These are phyloP conservation scores for Dothistroma pini DNA, from an alignment of 2,329 filamentous ascomycete genomes.

Conservation along the genomic window DNA sequence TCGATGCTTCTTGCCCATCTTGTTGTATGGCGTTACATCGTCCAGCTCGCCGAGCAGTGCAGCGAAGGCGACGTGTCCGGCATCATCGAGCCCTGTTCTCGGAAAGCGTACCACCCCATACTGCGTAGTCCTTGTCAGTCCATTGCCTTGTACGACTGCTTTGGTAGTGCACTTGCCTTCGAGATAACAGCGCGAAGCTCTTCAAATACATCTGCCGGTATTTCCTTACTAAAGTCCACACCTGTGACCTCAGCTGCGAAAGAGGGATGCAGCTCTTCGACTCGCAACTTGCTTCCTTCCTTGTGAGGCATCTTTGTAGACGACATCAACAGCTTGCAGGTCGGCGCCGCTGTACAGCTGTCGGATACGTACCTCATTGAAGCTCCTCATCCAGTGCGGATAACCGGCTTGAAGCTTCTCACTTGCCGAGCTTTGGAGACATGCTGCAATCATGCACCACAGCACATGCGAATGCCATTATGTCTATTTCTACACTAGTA, in stretches of 20 bases:
- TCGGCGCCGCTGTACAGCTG: not conserved
- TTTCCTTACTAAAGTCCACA: constrained; percentile 16
- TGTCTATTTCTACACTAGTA: not conserved
- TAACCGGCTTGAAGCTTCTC: not conserved
- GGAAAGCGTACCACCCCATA: constrained; percentile 55
- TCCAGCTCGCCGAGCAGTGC: constrained; percentile 54
- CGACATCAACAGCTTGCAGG: not conserved
- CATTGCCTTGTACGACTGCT: not conserved
- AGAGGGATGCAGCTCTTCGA: constrained; percentile 16
- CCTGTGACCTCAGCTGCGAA: constrained; percentile 19
- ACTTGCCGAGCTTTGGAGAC: not conserved
- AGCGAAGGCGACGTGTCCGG: constrained; percentile 51
- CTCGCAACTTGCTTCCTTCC: constrained; percentile 14
- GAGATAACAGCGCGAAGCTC: constrained; percentile 21
- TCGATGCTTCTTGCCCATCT: constrained; percentile 46
- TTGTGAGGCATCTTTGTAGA: constrained; percentile 18
- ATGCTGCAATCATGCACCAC: not conserved
- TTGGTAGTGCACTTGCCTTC: constrained; percentile 12
- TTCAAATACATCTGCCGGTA: constrained; percentile 17
- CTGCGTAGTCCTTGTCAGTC: constrained; percentile 30
- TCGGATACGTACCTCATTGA: not conserved
- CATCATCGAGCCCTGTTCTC: constrained; percentile 49
- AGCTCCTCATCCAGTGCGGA: not conserved
- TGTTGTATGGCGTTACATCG: constrained; percentile 50
- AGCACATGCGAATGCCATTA: not conserved